Conservation (phyloP, 129 eudicot species). For the Pulicaria dysenterica region DNA sequence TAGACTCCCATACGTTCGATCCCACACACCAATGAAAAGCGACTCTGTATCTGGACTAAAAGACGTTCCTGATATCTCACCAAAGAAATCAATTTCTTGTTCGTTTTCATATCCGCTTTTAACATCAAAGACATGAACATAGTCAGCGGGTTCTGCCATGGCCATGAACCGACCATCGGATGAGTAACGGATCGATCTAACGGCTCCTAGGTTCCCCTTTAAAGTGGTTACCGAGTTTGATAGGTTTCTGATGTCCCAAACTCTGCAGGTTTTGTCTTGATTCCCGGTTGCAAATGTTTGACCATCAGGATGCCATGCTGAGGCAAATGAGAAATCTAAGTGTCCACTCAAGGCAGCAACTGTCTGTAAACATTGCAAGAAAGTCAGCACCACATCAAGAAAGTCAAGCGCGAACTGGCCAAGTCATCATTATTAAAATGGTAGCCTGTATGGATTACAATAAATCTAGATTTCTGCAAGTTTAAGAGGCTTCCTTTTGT, state of each 20-base stretch:
- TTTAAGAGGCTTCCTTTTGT: too few species aligned
- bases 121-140: conserved; percentile 80
- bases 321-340: conserved; percentile 83
- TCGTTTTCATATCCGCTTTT: conserved; percentile 72
- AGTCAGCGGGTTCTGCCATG: conserved; percentile 96
- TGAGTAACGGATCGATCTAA: conserved; percentile 83
- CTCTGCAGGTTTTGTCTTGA: conserved; percentile 81
- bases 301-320: conserved; percentile 90
- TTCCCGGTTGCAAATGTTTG: conserved; percentile 77
- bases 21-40: conserved; percentile 84
- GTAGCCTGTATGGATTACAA: too few species aligned
- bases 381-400: not conserved
- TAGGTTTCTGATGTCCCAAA: conserved; percentile 76
- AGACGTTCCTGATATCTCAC: conserved; percentile 86
- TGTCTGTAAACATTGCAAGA: conserved; percentile 47
- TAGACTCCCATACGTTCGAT: conserved; percentile 84
- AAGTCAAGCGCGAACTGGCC: too few species aligned
- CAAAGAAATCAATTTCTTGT: conserved; percentile 91
- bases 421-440: too few species aligned
- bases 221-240: conserved; percentile 56
- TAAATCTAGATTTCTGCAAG: too few species aligned
- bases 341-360: conserved; percentile 62
- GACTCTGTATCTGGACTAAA: conserved; percentile 89
- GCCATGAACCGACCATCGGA: conserved; percentile 86
- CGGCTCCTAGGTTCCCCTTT: conserved; percentile 79